Evolutionary conservation across 176 grass and related monocot species (phyloP).

Genomic region (Aegilops longissima): DNA sequence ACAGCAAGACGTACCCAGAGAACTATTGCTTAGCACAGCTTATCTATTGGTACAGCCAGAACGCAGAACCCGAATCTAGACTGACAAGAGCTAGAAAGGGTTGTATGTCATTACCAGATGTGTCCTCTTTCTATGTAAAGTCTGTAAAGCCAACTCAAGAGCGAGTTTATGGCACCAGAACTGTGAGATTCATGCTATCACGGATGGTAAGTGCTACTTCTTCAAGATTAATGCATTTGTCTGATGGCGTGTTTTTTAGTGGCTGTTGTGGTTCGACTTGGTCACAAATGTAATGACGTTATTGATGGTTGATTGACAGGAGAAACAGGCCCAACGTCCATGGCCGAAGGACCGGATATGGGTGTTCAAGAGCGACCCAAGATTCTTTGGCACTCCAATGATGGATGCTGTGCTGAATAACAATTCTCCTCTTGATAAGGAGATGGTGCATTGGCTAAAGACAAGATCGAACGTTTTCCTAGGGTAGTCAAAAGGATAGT

Average conservation of each 20-base stretch:
- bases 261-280: not conserved
- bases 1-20: slow-evolving; percentile 79
- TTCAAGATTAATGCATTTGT: not conserved
- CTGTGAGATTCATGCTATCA: slow-evolving; percentile 93
- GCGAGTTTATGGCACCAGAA: slow-evolving; percentile 77
- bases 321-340: slow-evolving; percentile 93
- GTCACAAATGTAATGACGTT: slow-evolving; percentile 11
- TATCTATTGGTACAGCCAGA: slow-evolving; percentile 98
- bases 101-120: slow-evolving; percentile 82
- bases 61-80: slow-evolving; percentile 81
- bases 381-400: slow-evolving; percentile 98
- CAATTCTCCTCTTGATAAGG: slow-evolving; percentile 84
- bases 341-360: slow-evolving; percentile 98
- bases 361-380: slow-evolving; percentile 81
- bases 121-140: slow-evolving; percentile 85
- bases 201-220: slow-evolving; percentile 78
- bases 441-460: slow-evolving; percentile 98
- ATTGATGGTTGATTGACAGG: slow-evolving; percentile 61
- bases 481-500: slow-evolving; percentile 57
- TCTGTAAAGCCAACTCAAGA: slow-evolving; percentile 67
- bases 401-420: slow-evolving; percentile 87
- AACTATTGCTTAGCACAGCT: slow-evolving; percentile 95
- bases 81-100: slow-evolving; percentile 87
- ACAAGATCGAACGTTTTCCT: slow-evolving; percentile 83
- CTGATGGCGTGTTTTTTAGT: not conserved